These are phyloP conservation scores for Calonectria honghensis DNA, from an alignment of 2,329 filamentous ascomycete genomes.

Conservation along the genomic window DNA sequence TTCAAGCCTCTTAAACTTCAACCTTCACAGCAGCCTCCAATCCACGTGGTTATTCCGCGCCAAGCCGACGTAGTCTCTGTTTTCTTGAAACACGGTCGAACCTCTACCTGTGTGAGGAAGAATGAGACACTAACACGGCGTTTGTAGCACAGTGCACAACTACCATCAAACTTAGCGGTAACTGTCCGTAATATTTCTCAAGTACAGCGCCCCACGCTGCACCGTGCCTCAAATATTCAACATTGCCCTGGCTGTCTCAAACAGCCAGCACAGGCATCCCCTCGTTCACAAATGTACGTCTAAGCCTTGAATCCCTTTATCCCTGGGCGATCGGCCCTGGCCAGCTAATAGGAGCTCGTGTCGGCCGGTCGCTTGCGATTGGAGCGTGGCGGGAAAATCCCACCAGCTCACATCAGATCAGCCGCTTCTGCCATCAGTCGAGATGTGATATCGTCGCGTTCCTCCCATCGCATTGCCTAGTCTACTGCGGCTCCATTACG, in stretches of 20 bases:
- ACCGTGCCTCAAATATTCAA: conserved; percentile 20
- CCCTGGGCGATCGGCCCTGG: conserved; percentile 3
- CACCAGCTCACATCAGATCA: neutral
- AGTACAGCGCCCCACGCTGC: conserved; percentile 13
- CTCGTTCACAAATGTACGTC: conserved; percentile 16
- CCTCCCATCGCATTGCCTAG: neutral
- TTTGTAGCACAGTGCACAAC: conserved; percentile 39
- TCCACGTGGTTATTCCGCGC: conserved; percentile 34
- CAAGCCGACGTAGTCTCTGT: neutral
- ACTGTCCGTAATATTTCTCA: conserved; percentile 19
- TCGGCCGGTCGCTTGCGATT: neutral
- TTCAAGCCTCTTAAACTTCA: neutral
- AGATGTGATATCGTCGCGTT: conserved; percentile 9
- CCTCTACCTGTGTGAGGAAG: conserved; percentile 14
- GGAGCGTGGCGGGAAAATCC: conserved; percentile 3
- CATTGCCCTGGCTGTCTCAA: conserved; percentile 25
- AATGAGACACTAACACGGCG: conserved; percentile 32
- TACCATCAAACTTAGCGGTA: conserved; percentile 21
- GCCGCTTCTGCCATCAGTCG: neutral
- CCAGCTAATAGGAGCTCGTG: neutral
- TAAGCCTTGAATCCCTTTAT: conserved; percentile 1
- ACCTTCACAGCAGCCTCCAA: neutral
- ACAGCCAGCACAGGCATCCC: conserved; percentile 14
- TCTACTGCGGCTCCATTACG: conserved; percentile 42
- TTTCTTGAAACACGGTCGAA: conserved; percentile 25